Conservation (phyloP, 805 yeast species). For the Komagataella phaffii region DNA sequence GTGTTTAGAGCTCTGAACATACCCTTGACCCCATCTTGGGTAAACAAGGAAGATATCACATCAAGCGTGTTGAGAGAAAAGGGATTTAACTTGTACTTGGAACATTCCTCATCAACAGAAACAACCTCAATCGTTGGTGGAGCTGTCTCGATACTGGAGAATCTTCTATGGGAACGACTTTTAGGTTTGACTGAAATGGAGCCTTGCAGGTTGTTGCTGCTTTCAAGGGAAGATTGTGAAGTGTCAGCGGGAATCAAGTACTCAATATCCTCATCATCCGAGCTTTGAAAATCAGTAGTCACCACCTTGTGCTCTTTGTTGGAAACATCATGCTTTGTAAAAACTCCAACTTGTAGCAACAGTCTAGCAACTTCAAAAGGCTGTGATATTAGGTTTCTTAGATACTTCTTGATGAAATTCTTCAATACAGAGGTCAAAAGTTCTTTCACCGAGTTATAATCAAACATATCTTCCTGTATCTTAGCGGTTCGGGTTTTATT, state of each 20-base stretch:
- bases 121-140: slow-evolving; percentile 5
- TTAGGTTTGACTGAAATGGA: neutral
- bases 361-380: slow-evolving; percentile 80
- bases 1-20: slow-evolving; percentile 67
- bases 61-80: slow-evolving; percentile 48
- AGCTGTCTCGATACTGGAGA: slow-evolving; percentile 18
- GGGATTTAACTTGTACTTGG: slow-evolving; percentile 28
- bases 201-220: neutral
- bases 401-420: slow-evolving; percentile 56
- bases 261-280: slow-evolving; percentile 10
- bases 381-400: slow-evolving; percentile 58
- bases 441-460: slow-evolving; percentile 41
- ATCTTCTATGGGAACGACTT: slow-evolving; percentile 15
- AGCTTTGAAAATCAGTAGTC: slow-evolving; percentile 8
- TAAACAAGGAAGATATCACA: slow-evolving; percentile 46
- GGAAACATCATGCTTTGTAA: slow-evolving; percentile 11
- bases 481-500: neutral
- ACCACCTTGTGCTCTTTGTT: neutral
- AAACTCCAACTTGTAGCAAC: slow-evolving; percentile 69
- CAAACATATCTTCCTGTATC: slow-evolving; percentile 38
- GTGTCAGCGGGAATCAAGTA: neutral
- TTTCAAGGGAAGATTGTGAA: neutral
- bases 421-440: slow-evolving; percentile 40
- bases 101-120: neutral
- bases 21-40: slow-evolving; percentile 63